Base-by-base conservation (phyloP, 1,139 yeast genomes). In the Meyerozyma guilliermondii region DNA sequence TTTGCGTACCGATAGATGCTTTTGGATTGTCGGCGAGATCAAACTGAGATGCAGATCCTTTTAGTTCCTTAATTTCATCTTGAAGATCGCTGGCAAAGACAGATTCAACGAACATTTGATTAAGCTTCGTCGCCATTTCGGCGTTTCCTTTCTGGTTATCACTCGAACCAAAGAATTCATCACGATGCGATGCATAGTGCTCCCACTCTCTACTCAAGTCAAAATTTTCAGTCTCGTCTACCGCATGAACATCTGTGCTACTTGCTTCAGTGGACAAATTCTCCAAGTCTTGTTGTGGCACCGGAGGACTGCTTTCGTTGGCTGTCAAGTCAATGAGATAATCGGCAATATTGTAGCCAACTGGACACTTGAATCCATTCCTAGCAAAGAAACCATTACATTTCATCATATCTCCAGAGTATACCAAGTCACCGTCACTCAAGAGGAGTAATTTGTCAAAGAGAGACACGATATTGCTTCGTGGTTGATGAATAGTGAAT, bases 401-500 rank as follows among this genome's bases (percentile, higher is more conserved):
- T 44, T 76, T 75, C 23, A 76, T 68, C 78, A 83, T 80, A 17
- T 83, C 87, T 13, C 98, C 98, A 0, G 96, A 87, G 58, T 86
- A 92, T 1, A 91, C 83, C 59, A 88, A 68, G 52, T 82, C 82
- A 46, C 98, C 98, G 49, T 84, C 84, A 34, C 96, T 87, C 42
- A 92, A 71, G 40, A 92, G 67, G 2, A 92, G 63, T 42, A 92
- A 72, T 51, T 84, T 83, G 59, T 91, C 97, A 64, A 92, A 92
- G 43, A 88, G 66, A 0, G 96, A 81, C 24, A 92, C 97, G 58
- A 92, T 91, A 55, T 92, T 92, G 47, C 96, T 87, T 58, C 98
- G 78, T n/a, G 98, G 98, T 59, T 92, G 98, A 65, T 92, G 98
- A 50, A 92, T 92, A 0, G 98, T 88, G 58, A 92, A 84, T 1